These are phyloP conservation scores for Talaromyces sp. DNA, from an alignment of 2,329 filamentous ascomycete genomes.

Conservation along the genomic window DNA sequence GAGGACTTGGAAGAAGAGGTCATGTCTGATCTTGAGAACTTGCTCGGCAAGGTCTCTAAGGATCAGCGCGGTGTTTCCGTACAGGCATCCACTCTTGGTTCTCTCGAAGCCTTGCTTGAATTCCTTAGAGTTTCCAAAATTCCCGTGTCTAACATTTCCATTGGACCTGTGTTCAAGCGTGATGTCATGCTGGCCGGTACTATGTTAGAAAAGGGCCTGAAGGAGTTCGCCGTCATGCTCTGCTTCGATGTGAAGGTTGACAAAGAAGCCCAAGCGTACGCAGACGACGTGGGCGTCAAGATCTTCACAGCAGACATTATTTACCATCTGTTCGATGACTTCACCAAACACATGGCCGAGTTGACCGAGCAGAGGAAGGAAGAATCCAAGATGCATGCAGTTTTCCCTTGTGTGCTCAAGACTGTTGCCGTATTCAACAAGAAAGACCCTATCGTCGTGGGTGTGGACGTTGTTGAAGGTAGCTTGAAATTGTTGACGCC, in stretches of 20 bases:
- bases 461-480: constrained; percentile 92
- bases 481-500: constrained; percentile 83
- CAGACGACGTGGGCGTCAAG: constrained; percentile 91
- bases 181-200: constrained; percentile 91
- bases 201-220: constrained; percentile 85
- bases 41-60: constrained; percentile 88
- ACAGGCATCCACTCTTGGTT: constrained; percentile 94
- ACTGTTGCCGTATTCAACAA: constrained; percentile 98
- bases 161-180: constrained; percentile 95
- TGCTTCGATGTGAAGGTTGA: constrained; percentile 99
- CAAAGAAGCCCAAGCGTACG: constrained; percentile 87
- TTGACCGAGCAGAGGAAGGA: constrained; percentile 91
- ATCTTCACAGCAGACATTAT: constrained; percentile 99
- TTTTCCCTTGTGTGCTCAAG: constrained; percentile 90
- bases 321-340: constrained; percentile 95
- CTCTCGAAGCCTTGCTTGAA: constrained; percentile 89
- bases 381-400: constrained; percentile 88
- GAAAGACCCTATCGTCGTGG: constrained; percentile 88
- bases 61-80: constrained; percentile 92
- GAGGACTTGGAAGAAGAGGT: constrained; percentile 96
- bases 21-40: constrained; percentile 85
- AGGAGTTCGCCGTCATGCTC: constrained; percentile 97
- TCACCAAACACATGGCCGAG: constrained; percentile 89
- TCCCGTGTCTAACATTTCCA: constrained; percentile 93
- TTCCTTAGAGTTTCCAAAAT: constrained; percentile 97